phyloP scores from a whole-genome alignment of 2,329 filamentous ascomycete genomes.

The Microsporum ferrugineum region DNA sequence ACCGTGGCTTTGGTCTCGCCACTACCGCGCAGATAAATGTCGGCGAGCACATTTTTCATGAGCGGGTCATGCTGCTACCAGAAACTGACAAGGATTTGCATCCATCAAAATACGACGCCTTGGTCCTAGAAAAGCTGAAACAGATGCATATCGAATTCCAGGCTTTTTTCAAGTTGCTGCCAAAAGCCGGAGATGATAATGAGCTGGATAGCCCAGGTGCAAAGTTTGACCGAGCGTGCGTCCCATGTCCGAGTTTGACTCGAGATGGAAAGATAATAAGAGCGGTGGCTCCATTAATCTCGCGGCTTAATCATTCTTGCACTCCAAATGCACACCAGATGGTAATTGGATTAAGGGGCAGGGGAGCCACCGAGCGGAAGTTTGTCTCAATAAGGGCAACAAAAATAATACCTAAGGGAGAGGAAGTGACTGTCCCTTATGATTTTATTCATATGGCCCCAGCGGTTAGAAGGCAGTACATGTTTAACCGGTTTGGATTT shows the following conservation, averaged over 20 bases:
- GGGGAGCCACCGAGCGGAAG: background rate
- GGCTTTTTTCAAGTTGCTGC: conserved; percentile 6
- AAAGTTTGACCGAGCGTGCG: conserved; percentile 7
- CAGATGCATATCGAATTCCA: background rate
- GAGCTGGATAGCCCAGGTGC: conserved; percentile 6
- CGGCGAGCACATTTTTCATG: conserved; percentile 7
- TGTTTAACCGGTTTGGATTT: conserved; percentile 16
- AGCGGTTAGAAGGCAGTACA: conserved; percentile 10
- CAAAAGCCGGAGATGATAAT: conserved; percentile 2
- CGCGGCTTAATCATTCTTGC: conserved; percentile 20
- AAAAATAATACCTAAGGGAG: conserved; percentile 15
- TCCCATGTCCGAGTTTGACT: background rate
- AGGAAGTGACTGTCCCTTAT: conserved; percentile 17
- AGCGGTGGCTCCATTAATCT: background rate
- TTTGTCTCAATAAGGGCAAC: conserved; percentile 14
- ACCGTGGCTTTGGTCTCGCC: conserved; percentile 2
- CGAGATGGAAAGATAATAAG: background rate
- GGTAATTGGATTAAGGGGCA: conserved; percentile 4
- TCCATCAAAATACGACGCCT: conserved; percentile 4
- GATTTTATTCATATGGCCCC: conserved; percentile 4
- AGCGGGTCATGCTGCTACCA: conserved; percentile 8
- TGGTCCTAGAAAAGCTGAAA: background rate
- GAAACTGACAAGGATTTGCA: background rate
- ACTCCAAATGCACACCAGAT: conserved; percentile 18
- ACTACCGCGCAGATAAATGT: conserved; percentile 1